A percentile compares a stretch with the other conserved stretches of the same genome.
Conservation (phyloP, 805 yeast genomes). For the Ogataea corticis region DNA sequence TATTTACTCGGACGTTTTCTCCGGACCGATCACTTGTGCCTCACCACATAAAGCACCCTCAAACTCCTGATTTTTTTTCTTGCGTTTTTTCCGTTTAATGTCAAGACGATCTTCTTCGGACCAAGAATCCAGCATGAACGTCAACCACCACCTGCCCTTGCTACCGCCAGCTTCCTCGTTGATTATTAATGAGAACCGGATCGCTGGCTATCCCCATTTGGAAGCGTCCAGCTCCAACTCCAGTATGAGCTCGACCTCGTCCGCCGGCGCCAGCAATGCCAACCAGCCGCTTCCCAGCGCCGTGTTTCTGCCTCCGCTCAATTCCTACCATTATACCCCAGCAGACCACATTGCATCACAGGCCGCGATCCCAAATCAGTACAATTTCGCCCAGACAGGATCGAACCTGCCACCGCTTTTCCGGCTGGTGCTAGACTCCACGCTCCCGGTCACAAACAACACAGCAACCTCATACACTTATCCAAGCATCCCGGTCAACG, state of each 20-base stretch:
- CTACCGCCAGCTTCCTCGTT: constrained; percentile 22
- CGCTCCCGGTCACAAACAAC: constrained; percentile 19
- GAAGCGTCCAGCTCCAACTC: not conserved
- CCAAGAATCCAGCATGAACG: constrained; percentile 1
- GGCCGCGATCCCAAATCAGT: constrained; percentile 2
- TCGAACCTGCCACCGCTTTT: constrained; percentile 26
- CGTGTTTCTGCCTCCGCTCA: constrained; percentile 23
- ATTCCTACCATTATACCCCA: constrained; percentile 15
- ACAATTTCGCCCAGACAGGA: constrained; percentile 4
- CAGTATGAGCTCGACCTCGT: not conserved
- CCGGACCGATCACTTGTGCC: constrained; percentile 4
- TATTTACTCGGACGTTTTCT: constrained; percentile 4
- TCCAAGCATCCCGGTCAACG: no score
- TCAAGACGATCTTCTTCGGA: constrained; percentile 2
- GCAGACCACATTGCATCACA: constrained; percentile 6
- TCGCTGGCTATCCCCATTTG: not conserved
- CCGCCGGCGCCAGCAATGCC: not conserved
- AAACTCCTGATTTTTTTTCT: not conserved
- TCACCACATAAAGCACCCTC: not conserved
- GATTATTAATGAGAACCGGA: constrained; percentile 15
- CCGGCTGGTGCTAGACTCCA: constrained; percentile 28
- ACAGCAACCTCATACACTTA: not conserved
- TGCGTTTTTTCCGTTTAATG: not conserved
- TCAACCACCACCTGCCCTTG: constrained; percentile 13
- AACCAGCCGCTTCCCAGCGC: constrained; percentile 7